A percentile compares a stretch with the other conserved stretches of the same genome.
Conservation (phyloP, 345 rosid species). For the Passiflora organensis region DNA sequence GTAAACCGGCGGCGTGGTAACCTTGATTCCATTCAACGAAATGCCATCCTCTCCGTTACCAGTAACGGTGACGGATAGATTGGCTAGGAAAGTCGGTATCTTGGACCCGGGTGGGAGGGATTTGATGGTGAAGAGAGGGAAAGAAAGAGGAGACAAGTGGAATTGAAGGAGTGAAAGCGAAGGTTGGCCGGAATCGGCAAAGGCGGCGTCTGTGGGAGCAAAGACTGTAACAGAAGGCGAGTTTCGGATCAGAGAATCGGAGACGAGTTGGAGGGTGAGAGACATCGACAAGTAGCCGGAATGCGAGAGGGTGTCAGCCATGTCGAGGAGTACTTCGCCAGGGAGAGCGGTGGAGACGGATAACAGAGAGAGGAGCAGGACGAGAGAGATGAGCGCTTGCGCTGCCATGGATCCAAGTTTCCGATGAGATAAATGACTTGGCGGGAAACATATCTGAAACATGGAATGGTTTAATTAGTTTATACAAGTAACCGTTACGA, state of each 20-base stretch:
- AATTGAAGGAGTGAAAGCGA: constrained; percentile 29
- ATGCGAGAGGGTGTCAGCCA: constrained; percentile 19
- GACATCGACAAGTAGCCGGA: constrained; percentile 28
- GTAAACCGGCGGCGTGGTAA: constrained; percentile 11
- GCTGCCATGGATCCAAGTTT: constrained; percentile 22
- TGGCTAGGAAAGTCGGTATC: constrained; percentile 29
- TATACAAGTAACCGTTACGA: too few relatives aligned
- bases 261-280: constrained; percentile 28
- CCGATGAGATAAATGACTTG: too few relatives aligned
- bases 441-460: too few relatives aligned
- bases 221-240: constrained; percentile 32
- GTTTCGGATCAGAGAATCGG: constrained; percentile 5
- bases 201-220: constrained; percentile 28
- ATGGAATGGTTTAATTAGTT: too few relatives aligned
- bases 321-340: constrained; percentile 10
- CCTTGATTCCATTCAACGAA: constrained; percentile 23
- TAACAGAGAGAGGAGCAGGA: constrained; percentile 5
- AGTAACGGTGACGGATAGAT: constrained; percentile 25
- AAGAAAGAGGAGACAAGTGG: constrained; percentile 28
- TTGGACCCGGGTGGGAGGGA: constrained; percentile 27
- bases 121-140: constrained; percentile 14
- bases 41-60: not conserved
- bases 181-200: constrained; percentile 31
- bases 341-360: constrained; percentile 11
- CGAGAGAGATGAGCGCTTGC: constrained; percentile 1